phyloP scores from a whole-genome alignment of 2,329 filamentous ascomycete genomes.

The Hysterium pulicare region DNA sequence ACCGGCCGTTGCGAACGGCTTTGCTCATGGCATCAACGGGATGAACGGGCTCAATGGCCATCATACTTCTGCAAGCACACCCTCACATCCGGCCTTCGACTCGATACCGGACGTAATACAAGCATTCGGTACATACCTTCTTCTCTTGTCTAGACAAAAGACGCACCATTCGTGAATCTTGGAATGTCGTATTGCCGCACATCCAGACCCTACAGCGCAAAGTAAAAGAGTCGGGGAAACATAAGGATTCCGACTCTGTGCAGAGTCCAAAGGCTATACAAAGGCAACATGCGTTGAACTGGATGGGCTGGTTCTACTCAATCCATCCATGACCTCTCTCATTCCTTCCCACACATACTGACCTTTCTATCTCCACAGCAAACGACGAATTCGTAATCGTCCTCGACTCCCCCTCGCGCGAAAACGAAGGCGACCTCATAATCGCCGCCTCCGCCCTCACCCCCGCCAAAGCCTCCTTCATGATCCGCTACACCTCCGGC shows the following conservation, averaged over 20 bases:
- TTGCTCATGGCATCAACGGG: too few relatives aligned
- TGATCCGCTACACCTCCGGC: conserved; percentile 86
- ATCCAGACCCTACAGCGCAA: too few relatives aligned
- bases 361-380: conserved; percentile 22
- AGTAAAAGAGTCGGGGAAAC: too few relatives aligned
- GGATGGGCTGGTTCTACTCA: too few relatives aligned
- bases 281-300: too few relatives aligned
- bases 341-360: conserved; percentile 5
- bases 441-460: conserved; percentile 85
- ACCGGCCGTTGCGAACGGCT: conserved; percentile 4
- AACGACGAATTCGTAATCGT: conserved; percentile 89
- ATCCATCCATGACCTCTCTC: too few relatives aligned
- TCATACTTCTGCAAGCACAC: conserved; percentile 10
- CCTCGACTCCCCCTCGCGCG: conserved; percentile 85
- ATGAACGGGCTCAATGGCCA: conserved; percentile 16
- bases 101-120: conserved; percentile 46
- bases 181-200: too few relatives aligned
- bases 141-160: too few relatives aligned
- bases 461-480: conserved; percentile 88
- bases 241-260: too few relatives aligned
- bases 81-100: conserved; percentile 41
- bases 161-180: too few relatives aligned
- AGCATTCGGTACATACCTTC: conserved; percentile 38
- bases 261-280: too few relatives aligned
- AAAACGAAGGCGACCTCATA: conserved; percentile 98